Base-by-base conservation (phyloP, 2,329 filamentous ascomycete genomes). In the Sporothrix pseudoabietina region DNA sequence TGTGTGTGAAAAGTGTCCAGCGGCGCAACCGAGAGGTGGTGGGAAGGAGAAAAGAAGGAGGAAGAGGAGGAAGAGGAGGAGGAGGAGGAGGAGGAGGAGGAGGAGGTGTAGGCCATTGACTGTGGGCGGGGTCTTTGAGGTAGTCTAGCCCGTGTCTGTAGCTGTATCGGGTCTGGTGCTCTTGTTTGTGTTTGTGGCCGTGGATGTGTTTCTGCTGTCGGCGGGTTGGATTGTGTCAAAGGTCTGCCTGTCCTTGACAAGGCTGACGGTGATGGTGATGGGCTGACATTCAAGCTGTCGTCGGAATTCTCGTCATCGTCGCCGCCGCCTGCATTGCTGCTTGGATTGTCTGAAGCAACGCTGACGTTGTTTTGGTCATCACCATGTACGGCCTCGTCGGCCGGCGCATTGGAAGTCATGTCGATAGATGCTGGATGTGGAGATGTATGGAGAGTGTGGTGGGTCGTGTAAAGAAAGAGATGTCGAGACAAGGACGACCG, bases 381-480 rank as follows among this genome's bases (percentile, higher is more conserved):
- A 26, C 4, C 7, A 35, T n/a, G 12, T 49, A 14, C 49, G 44
- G 65, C 65, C 26, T 68, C 44, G 1, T 32, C 26, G 26, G 65
- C 44, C 30, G 44, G 16, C n/a, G n/a, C 44, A 26, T 52, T 68
- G 65, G 44, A 68, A 52, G 44, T 26, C 65, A 68, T 68, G 14
- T 14, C 5, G 22, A n/a, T 49, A 14, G 2, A 32, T 3, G 22
- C 7, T 30, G 12, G 59, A 16, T 6, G n/a, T 32, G 22, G 41
- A n/a, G 9, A 16, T 19, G 61, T 14, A 49, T 26, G n/a, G 41
- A 41, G 55, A 61, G 10, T 1, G 35, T 8, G 6, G 59, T 44
- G 22, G 39, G 59, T 44, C 19, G 22, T 65, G n/a, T 26, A 6
- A 30, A 30, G 39, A 66, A 35, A 30, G 39, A 66, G 61, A 66